A percentile compares a stretch with the other conserved stretches of the same genome.
These are phyloP conservation scores for Pittosporum tobira DNA, from an alignment of 129 eudicot genomes.

Conservation along the genomic window DNA sequence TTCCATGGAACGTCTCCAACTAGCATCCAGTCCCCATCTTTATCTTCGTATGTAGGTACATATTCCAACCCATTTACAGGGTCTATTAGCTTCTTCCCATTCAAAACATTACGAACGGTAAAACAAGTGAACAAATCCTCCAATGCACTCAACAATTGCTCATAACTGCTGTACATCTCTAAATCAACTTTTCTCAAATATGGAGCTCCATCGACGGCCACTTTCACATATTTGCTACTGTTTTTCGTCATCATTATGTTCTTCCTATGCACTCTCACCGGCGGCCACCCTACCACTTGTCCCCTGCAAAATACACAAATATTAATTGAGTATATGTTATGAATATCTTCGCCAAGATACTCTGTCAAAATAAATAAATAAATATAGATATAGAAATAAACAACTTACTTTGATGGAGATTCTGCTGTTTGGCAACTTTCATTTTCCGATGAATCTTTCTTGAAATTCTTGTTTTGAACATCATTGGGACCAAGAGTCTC, in stretches of 20 bases:
- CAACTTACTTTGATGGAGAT: constrained; percentile 48
- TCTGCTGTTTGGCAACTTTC: constrained; percentile 22
- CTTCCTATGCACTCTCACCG: constrained; percentile 59
- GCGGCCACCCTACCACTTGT: constrained; percentile 93
- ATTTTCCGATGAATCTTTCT: constrained; percentile 10
- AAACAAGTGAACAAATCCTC: constrained; percentile 57
- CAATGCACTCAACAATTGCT: constrained; percentile 46
- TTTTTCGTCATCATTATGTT: constrained; percentile 25
- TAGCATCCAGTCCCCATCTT: constrained; percentile 90
- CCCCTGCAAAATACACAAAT: too few relatives aligned
- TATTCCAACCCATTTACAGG: constrained; percentile 51
- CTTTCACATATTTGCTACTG: constrained; percentile 66
- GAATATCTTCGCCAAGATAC: too few relatives aligned
- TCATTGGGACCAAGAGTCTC: constrained; percentile 33
- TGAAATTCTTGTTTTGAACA: background rate
- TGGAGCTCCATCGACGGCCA: constrained; percentile 93
- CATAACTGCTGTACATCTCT: constrained; percentile 45
- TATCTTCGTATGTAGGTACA: constrained; percentile 87
- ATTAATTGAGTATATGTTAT: too few relatives aligned
- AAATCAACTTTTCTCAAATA: constrained; percentile 73
- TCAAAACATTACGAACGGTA: constrained; percentile 37
- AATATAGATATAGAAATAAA: background rate
- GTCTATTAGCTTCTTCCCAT: constrained; percentile 57
- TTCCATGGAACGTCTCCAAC: constrained; percentile 98
- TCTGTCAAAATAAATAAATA: background rate